Conservation (phyloP, 768 basidiomycete species). For the Phaeolepiota aurea region DNA sequence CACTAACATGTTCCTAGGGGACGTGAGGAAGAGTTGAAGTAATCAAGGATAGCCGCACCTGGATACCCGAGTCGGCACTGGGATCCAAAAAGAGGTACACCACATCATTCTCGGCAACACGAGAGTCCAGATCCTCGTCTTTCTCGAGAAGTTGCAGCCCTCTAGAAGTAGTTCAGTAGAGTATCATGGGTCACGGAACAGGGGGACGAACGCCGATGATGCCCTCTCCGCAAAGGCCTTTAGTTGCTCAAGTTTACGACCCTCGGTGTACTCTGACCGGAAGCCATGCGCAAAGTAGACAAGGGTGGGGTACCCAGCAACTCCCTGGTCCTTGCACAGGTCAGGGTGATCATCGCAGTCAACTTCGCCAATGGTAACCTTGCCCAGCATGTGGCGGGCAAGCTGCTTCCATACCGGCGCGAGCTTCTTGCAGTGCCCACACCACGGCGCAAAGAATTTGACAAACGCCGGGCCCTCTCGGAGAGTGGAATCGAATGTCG, state of each 20-base stretch:
- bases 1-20: slow-evolving; percentile 24
- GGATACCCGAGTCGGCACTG: slow-evolving; percentile 28
- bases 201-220: slow-evolving; percentile 49
- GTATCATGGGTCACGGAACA: background rate
- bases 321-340: slow-evolving; percentile 57
- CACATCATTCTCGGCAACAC: slow-evolving; percentile 31
- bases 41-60: slow-evolving; percentile 10
- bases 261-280: slow-evolving; percentile 69
- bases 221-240: slow-evolving; percentile 72
- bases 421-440: slow-evolving; percentile 94
- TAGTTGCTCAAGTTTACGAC: slow-evolving; percentile 64
- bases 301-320: slow-evolving; percentile 82
- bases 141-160: slow-evolving; percentile 20
- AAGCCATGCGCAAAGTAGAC: slow-evolving; percentile 52
- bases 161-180: slow-evolving; percentile 8
- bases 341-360: slow-evolving; percentile 75
- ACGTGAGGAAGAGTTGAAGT: background rate
- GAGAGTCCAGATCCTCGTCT: slow-evolving; percentile 32
- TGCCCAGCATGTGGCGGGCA: slow-evolving; percentile 58
- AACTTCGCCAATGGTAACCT: slow-evolving; percentile 75
- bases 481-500: slow-evolving; percentile 30
- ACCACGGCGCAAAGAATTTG: slow-evolving; percentile 91
- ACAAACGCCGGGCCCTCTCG: slow-evolving; percentile 38
- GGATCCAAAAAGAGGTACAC: slow-evolving; percentile 43
- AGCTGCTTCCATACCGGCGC: slow-evolving; percentile 77